A percentile compares a stretch with the other conserved stretches of the same genome.
Evolutionary conservation across 1,139 yeast species (phyloP).

Genomic region (Blastobotrys apis): DNA sequence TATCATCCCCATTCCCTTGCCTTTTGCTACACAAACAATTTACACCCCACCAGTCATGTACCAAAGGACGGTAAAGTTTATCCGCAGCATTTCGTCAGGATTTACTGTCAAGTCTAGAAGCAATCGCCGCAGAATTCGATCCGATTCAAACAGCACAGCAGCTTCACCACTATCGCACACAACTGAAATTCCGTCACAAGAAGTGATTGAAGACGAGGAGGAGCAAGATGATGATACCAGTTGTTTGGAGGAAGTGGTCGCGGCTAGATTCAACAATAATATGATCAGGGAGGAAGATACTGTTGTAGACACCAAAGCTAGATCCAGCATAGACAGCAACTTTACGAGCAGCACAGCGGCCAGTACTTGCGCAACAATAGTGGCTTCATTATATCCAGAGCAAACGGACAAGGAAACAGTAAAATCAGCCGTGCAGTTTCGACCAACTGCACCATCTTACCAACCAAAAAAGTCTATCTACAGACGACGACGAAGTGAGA

Average conservation of each 20-base stretch:
- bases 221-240: neutral
- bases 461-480: conserved; percentile 1
- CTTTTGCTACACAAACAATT: no score
- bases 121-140: neutral
- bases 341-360: neutral
- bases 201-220: neutral
- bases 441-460: conserved; percentile 5
- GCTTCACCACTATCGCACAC: neutral
- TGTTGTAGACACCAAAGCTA: neutral
- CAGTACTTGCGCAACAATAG: neutral
- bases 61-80: conserved; percentile 1
- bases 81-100: conserved; percentile 2
- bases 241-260: neutral
- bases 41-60: no score
- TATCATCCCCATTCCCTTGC: no score
- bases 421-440: no score
- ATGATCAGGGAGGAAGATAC: neutral
- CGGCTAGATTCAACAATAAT: neutral
- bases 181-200: neutral
- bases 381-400: neutral
- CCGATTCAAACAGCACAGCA: neutral
- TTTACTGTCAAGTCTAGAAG: neutral
- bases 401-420: no score
- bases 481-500: no score
- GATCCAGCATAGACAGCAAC: neutral